A percentile compares a stretch with the other conserved stretches of the same genome.
phyloP scores from a whole-genome alignment of 1,139 yeast genomes.

The Meyerozyma sp. region DNA sequence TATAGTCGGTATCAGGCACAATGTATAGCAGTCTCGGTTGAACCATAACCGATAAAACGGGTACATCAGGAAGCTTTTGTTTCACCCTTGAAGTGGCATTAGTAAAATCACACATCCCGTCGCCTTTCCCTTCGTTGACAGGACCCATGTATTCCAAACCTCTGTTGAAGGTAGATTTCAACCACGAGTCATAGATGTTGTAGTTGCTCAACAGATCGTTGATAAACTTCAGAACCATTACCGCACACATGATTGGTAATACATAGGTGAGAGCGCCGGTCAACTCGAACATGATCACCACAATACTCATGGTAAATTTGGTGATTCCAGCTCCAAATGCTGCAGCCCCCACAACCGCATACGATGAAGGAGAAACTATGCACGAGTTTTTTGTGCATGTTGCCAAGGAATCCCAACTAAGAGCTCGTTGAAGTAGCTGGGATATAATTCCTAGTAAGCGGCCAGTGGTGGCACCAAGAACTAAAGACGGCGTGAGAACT shows the following conservation, averaged over 20 bases:
- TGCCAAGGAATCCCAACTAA: conserved; percentile 34
- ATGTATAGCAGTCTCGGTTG: conserved; percentile 6
- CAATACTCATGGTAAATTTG: conserved; percentile 51
- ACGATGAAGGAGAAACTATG: conserved; percentile 52
- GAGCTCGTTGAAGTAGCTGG: conserved; percentile 41
- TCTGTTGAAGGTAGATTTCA: conserved; percentile 26
- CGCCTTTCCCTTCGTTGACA: conserved; percentile 35
- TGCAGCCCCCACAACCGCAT: conserved; percentile 60
- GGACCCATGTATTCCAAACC: conserved; percentile 5
- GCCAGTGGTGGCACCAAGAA: conserved; percentile 67
- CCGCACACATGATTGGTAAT: conserved; percentile 55
- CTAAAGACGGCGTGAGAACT: conserved; percentile 64
- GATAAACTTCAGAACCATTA: conserved; percentile 46
- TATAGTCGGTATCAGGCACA: conserved; percentile 12
- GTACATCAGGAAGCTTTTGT: conserved; percentile 30
- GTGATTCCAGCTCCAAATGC: conserved; percentile 55
- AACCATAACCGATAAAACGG: conserved; percentile 27
- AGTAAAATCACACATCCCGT: conserved; percentile 34
- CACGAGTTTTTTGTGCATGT: conserved; percentile 50
- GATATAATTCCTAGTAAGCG: conserved; percentile 61
- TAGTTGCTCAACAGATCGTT: conserved; percentile 43
- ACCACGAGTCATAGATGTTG: conserved; percentile 47
- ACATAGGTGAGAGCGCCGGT: conserved; percentile 59
- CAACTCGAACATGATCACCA: conserved; percentile 51
- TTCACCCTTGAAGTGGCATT: conserved; percentile 25